These are phyloP conservation scores for Haplosporangium sp. DNA, from an alignment of 371 early-diverging fungal genomes.

Conservation along the genomic window DNA sequence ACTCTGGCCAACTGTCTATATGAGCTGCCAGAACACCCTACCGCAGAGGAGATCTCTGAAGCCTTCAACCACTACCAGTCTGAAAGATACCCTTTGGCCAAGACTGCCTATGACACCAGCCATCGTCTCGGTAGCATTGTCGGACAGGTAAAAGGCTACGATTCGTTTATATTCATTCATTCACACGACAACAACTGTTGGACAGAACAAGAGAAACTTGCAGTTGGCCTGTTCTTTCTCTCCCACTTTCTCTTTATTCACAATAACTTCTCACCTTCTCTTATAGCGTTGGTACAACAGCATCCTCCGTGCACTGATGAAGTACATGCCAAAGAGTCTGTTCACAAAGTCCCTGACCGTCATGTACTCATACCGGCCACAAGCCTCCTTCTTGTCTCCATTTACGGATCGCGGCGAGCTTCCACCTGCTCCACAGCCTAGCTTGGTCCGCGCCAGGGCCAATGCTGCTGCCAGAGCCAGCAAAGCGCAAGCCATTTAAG, in stretches of 20 bases:
- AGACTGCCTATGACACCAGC: conserved; percentile 28
- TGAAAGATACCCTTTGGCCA: conserved; percentile 36
- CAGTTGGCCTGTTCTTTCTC: not conserved
- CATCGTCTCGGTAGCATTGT: conserved; percentile 12
- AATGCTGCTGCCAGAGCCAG: conserved; percentile 7
- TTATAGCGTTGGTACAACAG: conserved; percentile 1
- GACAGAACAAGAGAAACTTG: not conserved
- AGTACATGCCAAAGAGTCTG: conserved; percentile 5
- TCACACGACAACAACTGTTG: not conserved
- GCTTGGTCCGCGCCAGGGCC: conserved; percentile 14
- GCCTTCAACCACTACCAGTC: conserved; percentile 24
- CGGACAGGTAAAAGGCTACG: conserved; percentile 18
- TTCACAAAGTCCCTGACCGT: conserved; percentile 9
- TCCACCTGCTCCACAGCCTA: conserved; percentile 13
- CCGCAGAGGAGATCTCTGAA: conserved; percentile 16
- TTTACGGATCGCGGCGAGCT: conserved; percentile 9
- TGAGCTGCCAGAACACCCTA: conserved; percentile 11
- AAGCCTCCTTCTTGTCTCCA: conserved; percentile 13
- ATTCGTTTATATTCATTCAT: not conserved
- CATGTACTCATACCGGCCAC: conserved; percentile 23
- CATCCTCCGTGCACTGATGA: conserved; percentile 7
- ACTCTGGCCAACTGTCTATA: conserved; percentile 35
- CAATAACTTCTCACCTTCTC: not conserved
- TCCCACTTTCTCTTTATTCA: too few species aligned
- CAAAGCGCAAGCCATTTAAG: conserved; percentile 11